Evolutionary conservation across 2,329 filamentous ascomycete genomes (phyloP).

Genomic region (Cordyceps sp.): DNA sequence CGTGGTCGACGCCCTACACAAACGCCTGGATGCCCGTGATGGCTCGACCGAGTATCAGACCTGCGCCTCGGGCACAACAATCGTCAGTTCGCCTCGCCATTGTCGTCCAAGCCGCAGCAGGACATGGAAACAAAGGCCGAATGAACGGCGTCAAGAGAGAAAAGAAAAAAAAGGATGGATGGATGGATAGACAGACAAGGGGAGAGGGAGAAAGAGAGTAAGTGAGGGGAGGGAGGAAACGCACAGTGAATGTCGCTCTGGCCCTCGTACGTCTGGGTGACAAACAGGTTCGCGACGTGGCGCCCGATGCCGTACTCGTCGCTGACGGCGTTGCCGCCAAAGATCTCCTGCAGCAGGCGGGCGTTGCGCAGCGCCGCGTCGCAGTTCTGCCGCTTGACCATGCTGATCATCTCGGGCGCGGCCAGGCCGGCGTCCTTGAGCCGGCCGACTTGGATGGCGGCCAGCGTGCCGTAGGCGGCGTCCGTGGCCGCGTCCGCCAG

Average conservation of each 20-base stretch:
- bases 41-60: slow-evolving; percentile 49
- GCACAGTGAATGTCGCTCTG: slow-evolving; percentile 94
- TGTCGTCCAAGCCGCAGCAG: no score
- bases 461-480: slow-evolving; percentile 78
- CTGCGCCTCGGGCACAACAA: slow-evolving; percentile 24
- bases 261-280: slow-evolving; percentile 95
- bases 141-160: no score
- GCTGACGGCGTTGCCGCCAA: slow-evolving; percentile 94
- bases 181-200: neutral
- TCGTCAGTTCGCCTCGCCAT: slow-evolving; percentile 1
- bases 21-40: slow-evolving; percentile 70
- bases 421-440: slow-evolving; percentile 83
- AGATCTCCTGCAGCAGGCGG: slow-evolving; percentile 76
- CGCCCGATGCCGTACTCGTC: slow-evolving; percentile 93
- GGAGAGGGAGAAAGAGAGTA: neutral
- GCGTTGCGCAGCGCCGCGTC: slow-evolving; percentile 72
- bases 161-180: no score
- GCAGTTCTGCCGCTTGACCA: slow-evolving; percentile 97
- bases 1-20: slow-evolving; percentile 24
- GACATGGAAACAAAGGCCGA: no score
- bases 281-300: slow-evolving; percentile 90
- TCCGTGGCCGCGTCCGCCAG: slow-evolving; percentile 84
- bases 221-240: slow-evolving; percentile 17
- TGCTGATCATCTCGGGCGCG: slow-evolving; percentile 86
- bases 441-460: slow-evolving; percentile 76